A percentile compares a stretch with the other conserved stretches of the same genome.
These are phyloP conservation scores for Ormosia emarginata DNA, from an alignment of 306 rosid species.

Conservation along the genomic window DNA sequence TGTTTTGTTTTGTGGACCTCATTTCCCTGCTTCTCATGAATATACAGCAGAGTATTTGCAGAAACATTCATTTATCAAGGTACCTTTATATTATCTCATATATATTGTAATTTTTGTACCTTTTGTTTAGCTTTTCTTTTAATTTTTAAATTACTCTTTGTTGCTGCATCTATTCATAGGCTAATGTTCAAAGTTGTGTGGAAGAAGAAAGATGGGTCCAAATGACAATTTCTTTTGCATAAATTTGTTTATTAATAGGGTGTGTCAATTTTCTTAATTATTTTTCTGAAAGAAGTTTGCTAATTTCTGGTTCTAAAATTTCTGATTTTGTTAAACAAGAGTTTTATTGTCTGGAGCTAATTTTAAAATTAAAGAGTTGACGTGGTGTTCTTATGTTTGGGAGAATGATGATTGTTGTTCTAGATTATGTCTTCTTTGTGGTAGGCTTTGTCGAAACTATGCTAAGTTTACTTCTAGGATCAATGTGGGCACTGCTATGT, in stretches of 20 bases:
- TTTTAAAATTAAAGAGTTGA: background rate
- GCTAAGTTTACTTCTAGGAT: background rate
- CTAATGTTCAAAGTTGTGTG: background rate
- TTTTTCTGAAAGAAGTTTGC: background rate
- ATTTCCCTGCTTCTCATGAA: slow-evolving; percentile 58
- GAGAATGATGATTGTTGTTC: background rate
- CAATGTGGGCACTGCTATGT: background rate
- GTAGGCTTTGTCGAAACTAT: too few relatives aligned
- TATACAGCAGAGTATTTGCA: slow-evolving; percentile 65
- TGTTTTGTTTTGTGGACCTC: slow-evolving; percentile 74
- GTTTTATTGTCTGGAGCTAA: background rate
- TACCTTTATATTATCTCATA: background rate
- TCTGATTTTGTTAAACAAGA: background rate
- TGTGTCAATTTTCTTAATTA: background rate
- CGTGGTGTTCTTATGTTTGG: too few relatives aligned
- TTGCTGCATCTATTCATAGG: background rate
- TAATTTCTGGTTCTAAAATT: background rate
- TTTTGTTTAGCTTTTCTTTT: background rate
- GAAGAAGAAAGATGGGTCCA: background rate
- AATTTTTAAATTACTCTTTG: background rate
- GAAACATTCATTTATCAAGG: slow-evolving; percentile 62
- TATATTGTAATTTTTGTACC: background rate
- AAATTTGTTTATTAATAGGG: background rate
- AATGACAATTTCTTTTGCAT: background rate
- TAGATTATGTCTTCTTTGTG: too few relatives aligned